phyloP scores from a whole-genome alignment of 768 basidiomycete genomes.

The Leccinum barrowsii region DNA sequence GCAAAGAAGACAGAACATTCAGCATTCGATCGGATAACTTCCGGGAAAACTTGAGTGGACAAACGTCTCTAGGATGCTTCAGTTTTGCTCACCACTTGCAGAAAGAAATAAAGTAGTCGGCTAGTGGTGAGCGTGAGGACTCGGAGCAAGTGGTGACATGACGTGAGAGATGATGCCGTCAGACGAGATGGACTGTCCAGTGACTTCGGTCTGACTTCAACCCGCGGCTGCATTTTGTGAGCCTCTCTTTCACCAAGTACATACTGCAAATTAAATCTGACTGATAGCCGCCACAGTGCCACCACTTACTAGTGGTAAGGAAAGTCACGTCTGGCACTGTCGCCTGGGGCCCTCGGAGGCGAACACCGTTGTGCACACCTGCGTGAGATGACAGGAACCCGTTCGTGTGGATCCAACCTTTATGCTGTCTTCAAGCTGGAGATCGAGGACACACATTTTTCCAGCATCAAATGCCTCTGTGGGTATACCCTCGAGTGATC shows the following conservation, averaged over 20 bases:
- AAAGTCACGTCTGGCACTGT: neutral
- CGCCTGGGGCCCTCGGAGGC: neutral
- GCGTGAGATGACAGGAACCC: neutral
- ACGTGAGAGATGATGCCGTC: neutral
- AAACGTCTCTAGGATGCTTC: no score
- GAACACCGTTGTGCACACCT: neutral
- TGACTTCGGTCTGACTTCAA: no score
- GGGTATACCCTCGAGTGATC: neutral
- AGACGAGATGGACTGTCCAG: no score
- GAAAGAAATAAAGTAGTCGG: no score
- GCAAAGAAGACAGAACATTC: neutral
- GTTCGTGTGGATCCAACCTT: neutral
- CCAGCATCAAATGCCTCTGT: neutral
- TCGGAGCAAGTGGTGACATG: neutral
- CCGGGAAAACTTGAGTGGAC: no score
- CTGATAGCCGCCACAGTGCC: neutral
- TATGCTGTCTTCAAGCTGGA: neutral
- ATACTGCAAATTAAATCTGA: neutral
- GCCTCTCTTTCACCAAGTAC: neutral
- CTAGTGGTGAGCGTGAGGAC: no score
- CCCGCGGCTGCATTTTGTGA: neutral
- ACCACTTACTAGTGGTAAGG: neutral
- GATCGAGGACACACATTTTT: neutral
- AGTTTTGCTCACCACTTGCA: no score
- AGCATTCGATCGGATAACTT: neutral